Conservation (phyloP, 768 basidiomycete genomes). For the Trametes cubensis region DNA sequence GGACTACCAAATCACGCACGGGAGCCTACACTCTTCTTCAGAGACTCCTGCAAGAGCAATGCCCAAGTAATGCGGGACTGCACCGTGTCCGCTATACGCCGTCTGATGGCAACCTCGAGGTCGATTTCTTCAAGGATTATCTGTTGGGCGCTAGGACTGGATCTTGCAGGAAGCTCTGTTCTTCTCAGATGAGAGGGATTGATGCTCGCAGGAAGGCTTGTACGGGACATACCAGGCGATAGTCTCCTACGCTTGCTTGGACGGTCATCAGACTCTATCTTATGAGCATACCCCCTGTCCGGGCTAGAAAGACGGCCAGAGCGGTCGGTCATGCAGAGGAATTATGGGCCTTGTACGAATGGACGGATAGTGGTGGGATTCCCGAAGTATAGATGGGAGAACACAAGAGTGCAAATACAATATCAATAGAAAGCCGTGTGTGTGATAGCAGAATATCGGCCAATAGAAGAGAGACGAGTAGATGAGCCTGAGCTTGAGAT, state of each 20-base stretch:
- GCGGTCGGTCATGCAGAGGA: neutral
- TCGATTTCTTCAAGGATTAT: constrained; percentile 44
- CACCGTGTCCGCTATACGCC: constrained; percentile 44
- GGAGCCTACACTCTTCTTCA: constrained; percentile 27
- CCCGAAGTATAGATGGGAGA: too few relatives aligned
- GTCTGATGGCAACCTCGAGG: constrained; percentile 46
- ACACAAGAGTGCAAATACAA: too few relatives aligned
- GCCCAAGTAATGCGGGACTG: constrained; percentile 52
- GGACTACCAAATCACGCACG: neutral
- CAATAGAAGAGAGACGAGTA: too few relatives aligned
- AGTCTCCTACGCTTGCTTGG: constrained; percentile 18
- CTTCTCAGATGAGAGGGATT: neutral
- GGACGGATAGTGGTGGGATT: too few relatives aligned
- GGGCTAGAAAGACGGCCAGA: too few relatives aligned
- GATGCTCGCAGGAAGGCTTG: neutral
- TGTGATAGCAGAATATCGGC: too few relatives aligned
- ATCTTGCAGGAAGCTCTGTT: neutral
- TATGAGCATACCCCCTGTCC: too few relatives aligned
- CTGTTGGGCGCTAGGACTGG: constrained; percentile 21
- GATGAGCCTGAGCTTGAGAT: too few relatives aligned
- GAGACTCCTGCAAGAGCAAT: constrained; percentile 41
- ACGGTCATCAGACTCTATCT: neutral
- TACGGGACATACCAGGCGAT: constrained; percentile 1
- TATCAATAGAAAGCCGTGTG: too few relatives aligned
- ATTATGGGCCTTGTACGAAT: too few relatives aligned